Evolutionary conservation across 2,329 filamentous ascomycete genomes (phyloP).

Genomic region (Apiospora sp.): DNA sequence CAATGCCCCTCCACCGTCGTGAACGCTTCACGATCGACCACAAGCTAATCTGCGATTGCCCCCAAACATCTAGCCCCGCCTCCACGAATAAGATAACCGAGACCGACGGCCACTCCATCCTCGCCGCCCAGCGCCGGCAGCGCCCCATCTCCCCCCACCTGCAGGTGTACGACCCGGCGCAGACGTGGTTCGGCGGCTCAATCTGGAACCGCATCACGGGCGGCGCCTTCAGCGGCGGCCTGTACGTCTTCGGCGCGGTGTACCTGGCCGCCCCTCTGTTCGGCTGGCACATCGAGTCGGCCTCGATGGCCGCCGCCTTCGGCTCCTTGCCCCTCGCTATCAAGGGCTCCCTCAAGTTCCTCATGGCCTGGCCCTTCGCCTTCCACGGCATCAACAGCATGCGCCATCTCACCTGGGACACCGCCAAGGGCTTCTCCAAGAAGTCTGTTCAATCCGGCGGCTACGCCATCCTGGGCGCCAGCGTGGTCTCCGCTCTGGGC

Average conservation of each 20-base stretch:
- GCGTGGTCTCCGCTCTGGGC: slow-evolving; percentile 52
- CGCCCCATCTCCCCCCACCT: slow-evolving; percentile 89
- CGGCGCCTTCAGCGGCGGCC: slow-evolving; percentile 70
- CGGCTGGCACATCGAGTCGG: slow-evolving; percentile 68
- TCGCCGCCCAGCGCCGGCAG: slow-evolving; percentile 79
- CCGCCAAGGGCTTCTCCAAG: slow-evolving; percentile 60
- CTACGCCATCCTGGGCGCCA: slow-evolving; percentile 56
- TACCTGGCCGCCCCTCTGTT: slow-evolving; percentile 83
- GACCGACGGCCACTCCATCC: slow-evolving; percentile 67
- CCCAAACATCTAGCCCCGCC: slow-evolving; percentile 50
- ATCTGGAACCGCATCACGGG: slow-evolving; percentile 87
- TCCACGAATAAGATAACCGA: slow-evolving; percentile 65
- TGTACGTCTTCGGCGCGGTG: slow-evolving; percentile 82
- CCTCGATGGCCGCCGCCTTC: slow-evolving; percentile 67
- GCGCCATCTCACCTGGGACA: slow-evolving; percentile 62
- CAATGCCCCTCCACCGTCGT: too few species aligned
- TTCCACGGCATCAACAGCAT: slow-evolving; percentile 65
- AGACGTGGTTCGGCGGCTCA: slow-evolving; percentile 81
- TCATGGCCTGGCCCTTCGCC: slow-evolving; percentile 65
- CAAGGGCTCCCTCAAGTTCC: slow-evolving; percentile 65
- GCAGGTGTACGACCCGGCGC: slow-evolving; percentile 82
- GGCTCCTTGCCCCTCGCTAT: slow-evolving; percentile 65
- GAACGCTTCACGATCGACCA: background rate
- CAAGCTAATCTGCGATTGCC: background rate
- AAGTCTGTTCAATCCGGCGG: slow-evolving; percentile 54